phyloP scores from a whole-genome alignment of 2,329 filamentous ascomycete genomes.

The Nigrospora oryzae region DNA sequence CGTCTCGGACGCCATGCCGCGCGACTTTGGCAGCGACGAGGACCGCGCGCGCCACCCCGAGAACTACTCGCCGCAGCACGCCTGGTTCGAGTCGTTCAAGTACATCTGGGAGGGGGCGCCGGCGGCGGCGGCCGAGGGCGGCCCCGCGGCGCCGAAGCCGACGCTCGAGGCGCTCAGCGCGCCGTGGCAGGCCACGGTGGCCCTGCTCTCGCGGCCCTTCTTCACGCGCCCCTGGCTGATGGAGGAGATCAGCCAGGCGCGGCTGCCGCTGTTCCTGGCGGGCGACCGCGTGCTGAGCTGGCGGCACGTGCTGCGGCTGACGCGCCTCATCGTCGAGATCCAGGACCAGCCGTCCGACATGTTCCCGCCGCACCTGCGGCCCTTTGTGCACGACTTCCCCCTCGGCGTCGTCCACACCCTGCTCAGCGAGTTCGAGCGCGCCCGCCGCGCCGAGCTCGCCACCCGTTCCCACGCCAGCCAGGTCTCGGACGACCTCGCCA shows the following conservation, averaged over 20 bases:
- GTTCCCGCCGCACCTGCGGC: conserved; percentile 14
- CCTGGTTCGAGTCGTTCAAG: conserved; percentile 18
- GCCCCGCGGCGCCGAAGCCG: not conserved
- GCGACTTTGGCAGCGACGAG: conserved; percentile 22
- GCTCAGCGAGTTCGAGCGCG: not conserved
- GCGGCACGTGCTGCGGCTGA: conserved; percentile 23
- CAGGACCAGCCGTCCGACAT: conserved; percentile 20
- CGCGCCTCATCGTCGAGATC: conserved; percentile 25
- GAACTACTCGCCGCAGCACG: conserved; percentile 22
- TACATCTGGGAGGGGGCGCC: conserved; percentile 11
- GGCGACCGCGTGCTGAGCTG: conserved; percentile 25
- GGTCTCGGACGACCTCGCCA: too few relatives aligned
- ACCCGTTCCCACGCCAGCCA: too few relatives aligned
- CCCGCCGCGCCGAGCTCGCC: too few relatives aligned
- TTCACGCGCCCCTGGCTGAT: conserved; percentile 27
- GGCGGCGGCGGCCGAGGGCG: not conserved
- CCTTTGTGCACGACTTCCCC: conserved; percentile 10
- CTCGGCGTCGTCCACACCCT: conserved; percentile 7
- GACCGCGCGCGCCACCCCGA: conserved; percentile 22
- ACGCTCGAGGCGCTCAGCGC: conserved; percentile 11
- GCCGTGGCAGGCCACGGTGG: conserved; percentile 13
- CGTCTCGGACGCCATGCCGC: conserved; percentile 15
- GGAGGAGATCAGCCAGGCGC: conserved; percentile 23
- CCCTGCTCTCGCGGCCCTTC: conserved; percentile 22
- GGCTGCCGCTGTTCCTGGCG: conserved; percentile 19